phyloP scores from a whole-genome alignment of 768 basidiomycete species.

The Russula brevipes region DNA sequence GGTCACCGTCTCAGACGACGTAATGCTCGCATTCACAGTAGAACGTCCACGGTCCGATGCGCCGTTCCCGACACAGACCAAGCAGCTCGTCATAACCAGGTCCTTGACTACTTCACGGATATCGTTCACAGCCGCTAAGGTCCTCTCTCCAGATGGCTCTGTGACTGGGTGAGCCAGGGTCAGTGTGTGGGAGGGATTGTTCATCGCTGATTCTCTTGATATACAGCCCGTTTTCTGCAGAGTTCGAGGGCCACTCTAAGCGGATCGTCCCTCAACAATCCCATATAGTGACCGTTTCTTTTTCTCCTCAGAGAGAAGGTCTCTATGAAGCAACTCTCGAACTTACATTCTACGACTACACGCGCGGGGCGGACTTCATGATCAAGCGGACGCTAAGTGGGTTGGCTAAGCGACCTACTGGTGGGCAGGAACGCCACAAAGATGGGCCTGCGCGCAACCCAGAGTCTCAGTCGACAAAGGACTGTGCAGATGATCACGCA shows the following conservation, averaged over 20 bases:
- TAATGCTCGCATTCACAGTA: constrained; percentile 11
- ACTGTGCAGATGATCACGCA: neutral
- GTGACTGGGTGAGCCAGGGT: neutral
- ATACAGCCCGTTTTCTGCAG: constrained; percentile 7
- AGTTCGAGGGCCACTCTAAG: neutral
- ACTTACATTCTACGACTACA: constrained; percentile 3
- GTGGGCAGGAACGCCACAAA: no score
- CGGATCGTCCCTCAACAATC: neutral
- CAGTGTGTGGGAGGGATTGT: neutral
- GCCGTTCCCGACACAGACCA: neutral
- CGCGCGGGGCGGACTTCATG: neutral
- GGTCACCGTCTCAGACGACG: constrained; percentile 8
- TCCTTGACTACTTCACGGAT: neutral
- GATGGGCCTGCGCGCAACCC: neutral
- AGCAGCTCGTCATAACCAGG: constrained; percentile 8
- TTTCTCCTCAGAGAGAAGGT: constrained; percentile 9
- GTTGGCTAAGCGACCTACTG: neutral
- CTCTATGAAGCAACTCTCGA: constrained; percentile 11
- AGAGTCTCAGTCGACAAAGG: neutral
- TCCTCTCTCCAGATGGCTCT: neutral
- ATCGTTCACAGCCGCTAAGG: neutral
- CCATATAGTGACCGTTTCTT: neutral
- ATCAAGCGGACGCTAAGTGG: constrained; percentile 8
- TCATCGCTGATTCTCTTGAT: neutral
- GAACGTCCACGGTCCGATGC: neutral